Conservation (phyloP, 768 basidiomycete species). For the Lentinus brumalis region DNA sequence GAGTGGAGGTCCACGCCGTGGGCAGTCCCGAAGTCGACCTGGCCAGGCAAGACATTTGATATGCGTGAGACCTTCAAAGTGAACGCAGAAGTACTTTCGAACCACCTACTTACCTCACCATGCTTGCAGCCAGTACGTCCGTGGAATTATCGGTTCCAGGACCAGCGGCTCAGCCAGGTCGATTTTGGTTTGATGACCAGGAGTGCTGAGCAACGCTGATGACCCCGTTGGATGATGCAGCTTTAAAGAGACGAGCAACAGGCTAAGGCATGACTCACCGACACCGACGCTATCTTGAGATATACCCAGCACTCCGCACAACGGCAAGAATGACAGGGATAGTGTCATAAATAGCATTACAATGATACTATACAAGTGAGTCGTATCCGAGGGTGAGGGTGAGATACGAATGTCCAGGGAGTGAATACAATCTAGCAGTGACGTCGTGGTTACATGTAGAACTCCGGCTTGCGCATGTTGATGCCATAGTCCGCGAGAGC, state of each 20-base stretch:
- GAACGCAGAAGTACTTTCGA: too few relatives aligned
- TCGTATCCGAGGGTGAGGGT: neutral
- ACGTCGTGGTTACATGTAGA: slow-evolving; percentile 87
- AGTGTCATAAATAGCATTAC: slow-evolving; percentile 13
- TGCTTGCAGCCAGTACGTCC: too few relatives aligned
- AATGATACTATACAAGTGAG: slow-evolving; percentile 20
- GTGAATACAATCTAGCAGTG: neutral
- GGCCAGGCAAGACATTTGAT: too few relatives aligned
- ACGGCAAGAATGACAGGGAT: neutral
- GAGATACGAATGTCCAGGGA: slow-evolving; percentile 11
- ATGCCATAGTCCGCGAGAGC: slow-evolving; percentile 97
- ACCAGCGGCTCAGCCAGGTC: too few relatives aligned
- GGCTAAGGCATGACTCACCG: neutral
- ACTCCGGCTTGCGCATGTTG: slow-evolving; percentile 91
- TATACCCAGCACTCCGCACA: neutral
- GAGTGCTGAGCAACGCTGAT: too few relatives aligned
- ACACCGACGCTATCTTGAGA: neutral
- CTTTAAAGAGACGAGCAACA: neutral
- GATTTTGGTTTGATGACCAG: too few relatives aligned
- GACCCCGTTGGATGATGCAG: neutral
- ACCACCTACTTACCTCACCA: too few relatives aligned
- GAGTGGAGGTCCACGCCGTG: too few relatives aligned
- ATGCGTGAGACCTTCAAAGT: too few relatives aligned
- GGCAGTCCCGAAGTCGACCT: too few relatives aligned
- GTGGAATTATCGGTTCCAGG: too few relatives aligned